These are phyloP conservation scores for Rhodotorula sp. DNA, from an alignment of 1,284 basidiomycete species.

Conservation along the genomic window DNA sequence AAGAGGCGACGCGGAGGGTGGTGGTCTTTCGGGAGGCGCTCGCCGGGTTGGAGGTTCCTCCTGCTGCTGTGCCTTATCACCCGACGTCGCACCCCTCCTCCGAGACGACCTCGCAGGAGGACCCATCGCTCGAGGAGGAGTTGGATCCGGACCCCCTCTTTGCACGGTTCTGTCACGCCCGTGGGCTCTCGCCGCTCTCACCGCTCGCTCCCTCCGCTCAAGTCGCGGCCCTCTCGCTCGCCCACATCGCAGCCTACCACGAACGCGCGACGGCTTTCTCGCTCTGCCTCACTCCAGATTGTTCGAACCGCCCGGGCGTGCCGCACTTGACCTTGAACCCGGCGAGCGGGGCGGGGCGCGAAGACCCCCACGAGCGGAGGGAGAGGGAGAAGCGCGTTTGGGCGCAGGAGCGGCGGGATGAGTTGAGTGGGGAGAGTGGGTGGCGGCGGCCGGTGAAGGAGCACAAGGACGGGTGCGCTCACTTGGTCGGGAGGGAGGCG, in stretches of 20 bases:
- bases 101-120: background rate
- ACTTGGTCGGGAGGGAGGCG: conserved; percentile 10
- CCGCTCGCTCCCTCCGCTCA: background rate
- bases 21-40: conserved; percentile 25
- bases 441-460: background rate
- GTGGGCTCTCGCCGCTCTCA: conserved; percentile 15
- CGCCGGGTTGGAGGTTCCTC: background rate
- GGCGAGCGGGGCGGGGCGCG: conserved; percentile 2
- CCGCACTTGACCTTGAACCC: conserved; percentile 18
- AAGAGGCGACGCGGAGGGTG: conserved; percentile 19
- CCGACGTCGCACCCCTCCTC: background rate
- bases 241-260: background rate
- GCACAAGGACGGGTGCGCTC: conserved; percentile 28
- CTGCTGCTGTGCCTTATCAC: background rate
- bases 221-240: conserved; percentile 4
- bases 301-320: conserved; percentile 24
- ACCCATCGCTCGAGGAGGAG: background rate
- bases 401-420: conserved; percentile 24
- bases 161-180: conserved; percentile 8
- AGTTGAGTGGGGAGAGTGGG: background rate
- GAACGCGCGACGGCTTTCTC: conserved; percentile 3
- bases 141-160: conserved; percentile 30
- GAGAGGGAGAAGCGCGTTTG: conserved; percentile 10
- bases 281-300: conserved; percentile 31
- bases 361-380: conserved; percentile 5